A percentile compares a stretch with the other conserved stretches of the same genome.
Conservation (phyloP, 176 grass and related monocot genomes). For the Alloteropsis semialata region DNA sequence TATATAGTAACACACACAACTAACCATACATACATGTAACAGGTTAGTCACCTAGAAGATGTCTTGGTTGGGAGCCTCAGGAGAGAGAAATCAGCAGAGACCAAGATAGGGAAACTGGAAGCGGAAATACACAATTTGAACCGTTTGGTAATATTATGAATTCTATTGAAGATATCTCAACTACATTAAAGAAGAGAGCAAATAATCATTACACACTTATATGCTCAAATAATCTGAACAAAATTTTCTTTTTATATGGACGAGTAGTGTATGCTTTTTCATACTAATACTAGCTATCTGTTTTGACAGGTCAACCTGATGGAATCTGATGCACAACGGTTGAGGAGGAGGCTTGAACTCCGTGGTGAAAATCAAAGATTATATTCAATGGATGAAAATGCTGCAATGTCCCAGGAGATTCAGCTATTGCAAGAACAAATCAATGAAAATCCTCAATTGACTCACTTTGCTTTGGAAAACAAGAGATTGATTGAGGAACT, state of each 20-base stretch:
- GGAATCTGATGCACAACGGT: conserved; percentile 62
- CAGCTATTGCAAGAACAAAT: conserved; percentile 56
- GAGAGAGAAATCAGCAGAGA: conserved; percentile 77
- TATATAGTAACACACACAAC: background rate
- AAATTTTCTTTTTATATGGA: conserved; percentile 1
- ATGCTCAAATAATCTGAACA: conserved; percentile 16
- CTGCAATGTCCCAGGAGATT: conserved; percentile 55
- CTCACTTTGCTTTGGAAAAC: conserved; percentile 87
- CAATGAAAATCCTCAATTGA: conserved; percentile 63
- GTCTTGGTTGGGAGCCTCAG: conserved; percentile 71
- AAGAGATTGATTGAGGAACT: conserved; percentile 74
- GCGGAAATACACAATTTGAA: conserved; percentile 78
- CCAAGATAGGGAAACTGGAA: conserved; percentile 61
- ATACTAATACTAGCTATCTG: conserved; percentile 1
- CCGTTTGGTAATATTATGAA: conserved; percentile 66
- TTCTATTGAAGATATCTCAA: background rate
- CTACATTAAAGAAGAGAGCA: background rate
- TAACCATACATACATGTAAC: conserved; percentile 15
- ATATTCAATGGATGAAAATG: conserved; percentile 63
- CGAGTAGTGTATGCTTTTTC: background rate
- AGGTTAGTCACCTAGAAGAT: conserved; percentile 68
- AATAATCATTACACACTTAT: background rate
- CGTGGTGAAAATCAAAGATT: conserved; percentile 60
- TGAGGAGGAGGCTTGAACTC: conserved; percentile 44
- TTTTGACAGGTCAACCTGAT: conserved; percentile 61